These are phyloP conservation scores for Inosperma sp. DNA, from an alignment of 768 basidiomycete species.

Conservation along the genomic window DNA sequence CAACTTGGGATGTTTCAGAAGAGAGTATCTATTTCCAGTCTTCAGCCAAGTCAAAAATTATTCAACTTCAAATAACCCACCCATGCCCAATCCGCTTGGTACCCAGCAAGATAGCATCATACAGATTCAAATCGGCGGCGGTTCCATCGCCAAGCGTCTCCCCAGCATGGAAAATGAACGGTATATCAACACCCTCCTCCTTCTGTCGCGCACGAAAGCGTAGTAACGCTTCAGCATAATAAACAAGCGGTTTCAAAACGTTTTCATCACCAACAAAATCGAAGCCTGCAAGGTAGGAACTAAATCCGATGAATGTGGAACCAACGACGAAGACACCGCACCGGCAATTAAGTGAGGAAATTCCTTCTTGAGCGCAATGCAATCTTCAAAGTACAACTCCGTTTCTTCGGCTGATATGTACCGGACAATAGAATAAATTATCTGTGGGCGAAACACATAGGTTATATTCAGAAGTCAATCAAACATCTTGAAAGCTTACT, in stretches of 20 bases:
- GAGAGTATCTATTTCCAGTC: constrained; percentile 48
- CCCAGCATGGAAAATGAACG: constrained; percentile 77
- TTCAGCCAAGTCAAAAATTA: neutral
- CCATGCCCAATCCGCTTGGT: constrained; percentile 82
- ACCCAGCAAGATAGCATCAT: constrained; percentile 73
- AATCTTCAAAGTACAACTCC: constrained; percentile 68
- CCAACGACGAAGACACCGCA: constrained; percentile 21
- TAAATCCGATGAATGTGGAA: neutral
- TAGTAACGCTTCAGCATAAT: constrained; percentile 59
- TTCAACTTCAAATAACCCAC: constrained; percentile 34
- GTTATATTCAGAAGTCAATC: neutral
- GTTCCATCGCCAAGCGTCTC: constrained; percentile 78
- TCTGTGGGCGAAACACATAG: constrained; percentile 32
- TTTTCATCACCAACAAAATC: constrained; percentile 81
- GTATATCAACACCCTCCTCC: constrained; percentile 58
- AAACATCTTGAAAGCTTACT: constrained; percentile 31
- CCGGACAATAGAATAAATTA: constrained; percentile 67
- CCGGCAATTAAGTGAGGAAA: constrained; percentile 73
- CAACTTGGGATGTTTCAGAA: constrained; percentile 72
- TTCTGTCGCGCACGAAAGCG: constrained; percentile 54
- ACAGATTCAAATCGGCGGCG: constrained; percentile 64
- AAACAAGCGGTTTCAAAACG: constrained; percentile 48
- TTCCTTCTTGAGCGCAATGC: constrained; percentile 64
- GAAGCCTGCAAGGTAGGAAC: constrained; percentile 45
- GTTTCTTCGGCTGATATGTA: constrained; percentile 52